These are phyloP conservation scores for Cicer bijugum DNA, from an alignment of 306 rosid genomes.

Conservation along the genomic window DNA sequence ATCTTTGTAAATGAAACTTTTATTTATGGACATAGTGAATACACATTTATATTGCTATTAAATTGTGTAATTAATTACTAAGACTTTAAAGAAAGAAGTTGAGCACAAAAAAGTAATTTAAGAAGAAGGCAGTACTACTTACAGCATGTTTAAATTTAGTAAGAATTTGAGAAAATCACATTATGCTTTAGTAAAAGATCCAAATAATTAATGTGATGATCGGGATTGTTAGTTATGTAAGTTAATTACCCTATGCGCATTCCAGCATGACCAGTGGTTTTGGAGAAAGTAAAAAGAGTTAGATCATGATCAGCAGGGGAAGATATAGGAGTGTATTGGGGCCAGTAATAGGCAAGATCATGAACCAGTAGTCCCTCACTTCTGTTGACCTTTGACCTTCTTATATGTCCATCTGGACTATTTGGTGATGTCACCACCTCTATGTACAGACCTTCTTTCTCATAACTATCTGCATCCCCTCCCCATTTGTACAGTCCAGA, in stretches of 20 bases:
- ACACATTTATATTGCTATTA: too few relatives aligned
- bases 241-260: slow-evolving; percentile 84
- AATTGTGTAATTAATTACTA: too few relatives aligned
- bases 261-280: slow-evolving; percentile 89
- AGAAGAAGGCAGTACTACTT: too few relatives aligned
- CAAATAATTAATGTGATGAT: too few relatives aligned
- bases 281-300: slow-evolving; percentile 75
- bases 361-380: slow-evolving; percentile 69
- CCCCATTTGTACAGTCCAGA: slow-evolving; percentile 86
- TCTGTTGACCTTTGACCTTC: slow-evolving; percentile 66
- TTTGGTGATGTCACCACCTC: slow-evolving; percentile 90
- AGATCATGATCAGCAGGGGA: slow-evolving; percentile 69
- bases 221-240: not conserved
- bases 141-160: too few relatives aligned
- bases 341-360: slow-evolving; percentile 96
- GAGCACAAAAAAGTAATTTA: too few relatives aligned
- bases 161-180: too few relatives aligned
- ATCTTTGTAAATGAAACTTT: too few relatives aligned
- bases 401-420: slow-evolving; percentile 79
- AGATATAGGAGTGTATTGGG: slow-evolving; percentile 84
- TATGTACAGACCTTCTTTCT: slow-evolving; percentile 67
- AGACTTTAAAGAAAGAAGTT: too few relatives aligned
- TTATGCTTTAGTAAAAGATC: too few relatives aligned
- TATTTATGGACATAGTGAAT: too few relatives aligned
- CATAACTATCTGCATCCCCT: slow-evolving; percentile 68